Percentiles rank a stretch among this genome's conserved stretches.
Conservation (phyloP, 2,329 filamentous ascomycete species). For the Colletotrichum liriopes region DNA sequence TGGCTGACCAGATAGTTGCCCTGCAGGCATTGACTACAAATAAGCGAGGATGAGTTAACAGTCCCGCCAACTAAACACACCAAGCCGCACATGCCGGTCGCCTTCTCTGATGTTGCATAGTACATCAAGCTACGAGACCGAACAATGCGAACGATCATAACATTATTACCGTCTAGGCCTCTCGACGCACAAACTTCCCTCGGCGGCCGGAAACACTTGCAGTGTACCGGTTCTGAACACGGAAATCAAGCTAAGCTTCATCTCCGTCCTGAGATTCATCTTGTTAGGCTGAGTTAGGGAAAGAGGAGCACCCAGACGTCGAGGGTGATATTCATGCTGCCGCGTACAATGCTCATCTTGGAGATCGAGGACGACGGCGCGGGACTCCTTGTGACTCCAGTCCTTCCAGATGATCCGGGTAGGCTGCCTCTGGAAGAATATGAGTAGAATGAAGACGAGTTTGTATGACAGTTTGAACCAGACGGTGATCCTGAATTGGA, state of each 20-base stretch:
- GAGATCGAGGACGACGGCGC: slow-evolving; percentile 54
- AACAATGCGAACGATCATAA: slow-evolving; percentile 51
- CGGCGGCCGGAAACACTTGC: slow-evolving; percentile 2
- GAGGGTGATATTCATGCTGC: slow-evolving; percentile 60
- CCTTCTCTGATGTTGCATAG: slow-evolving; percentile 51
- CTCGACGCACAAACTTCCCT: neutral
- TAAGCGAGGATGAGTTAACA: neutral
- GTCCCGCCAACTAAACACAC: slow-evolving; percentile 40
- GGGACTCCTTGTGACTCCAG: slow-evolving; percentile 44
- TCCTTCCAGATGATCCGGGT: slow-evolving; percentile 61
- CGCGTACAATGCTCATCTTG: slow-evolving; percentile 57
- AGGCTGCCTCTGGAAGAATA: slow-evolving; percentile 59
- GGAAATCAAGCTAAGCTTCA: slow-evolving; percentile 54
- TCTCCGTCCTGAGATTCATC: slow-evolving; percentile 52
- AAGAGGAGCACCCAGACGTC: slow-evolving; percentile 60
- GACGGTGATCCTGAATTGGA: slow-evolving; percentile 45
- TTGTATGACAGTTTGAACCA: slow-evolving; percentile 42
- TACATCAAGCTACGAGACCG: slow-evolving; percentile 58
- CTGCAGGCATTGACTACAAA: slow-evolving; percentile 20
- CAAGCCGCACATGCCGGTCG: neutral
- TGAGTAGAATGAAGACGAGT: slow-evolving; percentile 52
- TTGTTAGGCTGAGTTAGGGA: slow-evolving; percentile 54
- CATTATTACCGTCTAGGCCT: slow-evolving; percentile 43
- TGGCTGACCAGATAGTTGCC: slow-evolving; percentile 18
- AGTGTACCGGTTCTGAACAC: slow-evolving; percentile 55